Evolutionary conservation across 306 rosid species (phyloP).

Genomic region (Citrullus amarus): DNA sequence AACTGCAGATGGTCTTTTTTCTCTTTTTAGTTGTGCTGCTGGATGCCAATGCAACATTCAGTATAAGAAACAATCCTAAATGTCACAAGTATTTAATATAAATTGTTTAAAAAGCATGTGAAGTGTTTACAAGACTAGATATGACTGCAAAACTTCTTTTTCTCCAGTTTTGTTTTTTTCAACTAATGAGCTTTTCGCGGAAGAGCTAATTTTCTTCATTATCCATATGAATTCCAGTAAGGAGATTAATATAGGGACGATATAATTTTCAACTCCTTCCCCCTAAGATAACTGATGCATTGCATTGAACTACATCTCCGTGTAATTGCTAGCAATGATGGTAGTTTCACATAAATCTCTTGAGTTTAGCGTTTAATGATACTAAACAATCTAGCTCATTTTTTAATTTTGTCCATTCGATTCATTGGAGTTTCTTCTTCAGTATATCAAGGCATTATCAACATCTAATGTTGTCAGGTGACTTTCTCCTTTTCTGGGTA

Average conservation of each 20-base stretch:
- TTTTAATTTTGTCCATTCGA: not conserved
- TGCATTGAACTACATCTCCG: not conserved
- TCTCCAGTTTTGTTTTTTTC: not conserved
- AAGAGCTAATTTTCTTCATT: not conserved
- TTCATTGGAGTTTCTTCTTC: slow-evolving; percentile 3
- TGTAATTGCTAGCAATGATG: not conserved
- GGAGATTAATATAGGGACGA: not conserved
- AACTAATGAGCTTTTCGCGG: not conserved
- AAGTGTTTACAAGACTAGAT: not conserved
- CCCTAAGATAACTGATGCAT: not conserved
- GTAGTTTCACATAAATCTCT: not conserved
- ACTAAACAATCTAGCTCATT: not conserved
- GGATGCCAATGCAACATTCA: not conserved
- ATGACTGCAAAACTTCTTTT: not conserved
- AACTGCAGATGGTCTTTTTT: not conserved
- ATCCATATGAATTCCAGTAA: not conserved
- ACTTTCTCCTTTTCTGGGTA: not conserved
- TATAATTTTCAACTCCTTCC: not conserved
- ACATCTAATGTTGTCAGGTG: not conserved
- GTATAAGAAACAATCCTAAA: not conserved
- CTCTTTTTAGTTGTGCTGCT: not conserved
- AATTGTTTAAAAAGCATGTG: not conserved
- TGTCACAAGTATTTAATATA: not conserved
- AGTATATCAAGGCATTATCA: not conserved
- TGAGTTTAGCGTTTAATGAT: not conserved